Percentiles rank a stretch among this genome's conserved stretches.
These are phyloP conservation scores for Bocquillonia castaneifolia DNA, from an alignment of 441 rosid genomes.

Conservation along the genomic window DNA sequence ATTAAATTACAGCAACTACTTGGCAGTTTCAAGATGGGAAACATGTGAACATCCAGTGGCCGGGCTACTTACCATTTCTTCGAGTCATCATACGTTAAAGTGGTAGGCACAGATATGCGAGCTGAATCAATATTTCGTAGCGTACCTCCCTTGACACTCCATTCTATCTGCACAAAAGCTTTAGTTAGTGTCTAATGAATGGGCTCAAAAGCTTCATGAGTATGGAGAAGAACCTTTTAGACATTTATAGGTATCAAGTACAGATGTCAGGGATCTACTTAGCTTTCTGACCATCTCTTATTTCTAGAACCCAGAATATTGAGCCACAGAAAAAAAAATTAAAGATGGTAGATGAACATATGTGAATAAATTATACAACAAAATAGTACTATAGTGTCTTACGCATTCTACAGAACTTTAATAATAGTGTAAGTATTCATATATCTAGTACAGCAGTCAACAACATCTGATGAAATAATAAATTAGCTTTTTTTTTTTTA, in stretches of 20 bases:
- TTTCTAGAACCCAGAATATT: neutral
- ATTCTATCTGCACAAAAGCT: slow-evolving; percentile 58
- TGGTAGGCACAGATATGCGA: slow-evolving; percentile 77
- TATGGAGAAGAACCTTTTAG: neutral
- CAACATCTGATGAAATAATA: neutral
- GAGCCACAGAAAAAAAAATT: neutral
- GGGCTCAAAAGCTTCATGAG: slow-evolving; percentile 9
- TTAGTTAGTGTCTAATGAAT: slow-evolving; percentile 13
- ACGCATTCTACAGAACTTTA: neutral
- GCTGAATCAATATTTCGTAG: slow-evolving; percentile 86
- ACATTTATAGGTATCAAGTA: neutral
- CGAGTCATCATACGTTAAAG: slow-evolving; percentile 68
- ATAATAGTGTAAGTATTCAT: neutral
- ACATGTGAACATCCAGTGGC: neutral
- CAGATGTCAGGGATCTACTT: neutral
- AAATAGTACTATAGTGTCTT: neutral
- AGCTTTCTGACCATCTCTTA: neutral
- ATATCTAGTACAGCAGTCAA: neutral
- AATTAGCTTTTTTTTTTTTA: neutral
- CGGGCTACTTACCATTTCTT: slow-evolving; percentile 64
- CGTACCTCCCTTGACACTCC: slow-evolving; percentile 86
- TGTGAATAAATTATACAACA: neutral
- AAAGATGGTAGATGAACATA: neutral
- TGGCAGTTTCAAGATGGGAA: neutral
- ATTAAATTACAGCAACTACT: neutral